Evolutionary conservation across 179 eudicot genomes (phyloP).

Genomic region (Actinidia arguta): DNA sequence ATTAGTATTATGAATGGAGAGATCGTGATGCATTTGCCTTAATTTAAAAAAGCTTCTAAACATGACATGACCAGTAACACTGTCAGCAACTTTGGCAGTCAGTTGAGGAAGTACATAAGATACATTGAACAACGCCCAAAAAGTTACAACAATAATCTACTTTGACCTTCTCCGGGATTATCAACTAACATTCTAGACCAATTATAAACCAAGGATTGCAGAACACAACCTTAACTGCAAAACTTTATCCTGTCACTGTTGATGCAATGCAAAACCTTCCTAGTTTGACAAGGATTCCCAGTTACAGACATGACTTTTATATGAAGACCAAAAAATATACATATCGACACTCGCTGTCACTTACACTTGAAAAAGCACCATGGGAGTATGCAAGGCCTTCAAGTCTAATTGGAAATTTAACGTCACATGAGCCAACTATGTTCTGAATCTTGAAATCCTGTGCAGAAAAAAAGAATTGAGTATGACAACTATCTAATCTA

Average conservation of each 20-base stretch:
- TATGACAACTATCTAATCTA: neutral
- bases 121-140: neutral
- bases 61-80: neutral
- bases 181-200: neutral
- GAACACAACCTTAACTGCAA: neutral
- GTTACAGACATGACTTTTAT: neutral
- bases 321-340: neutral
- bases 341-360: constrained; percentile 19
- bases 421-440: constrained; percentile 80
- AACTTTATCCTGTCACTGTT: neutral
- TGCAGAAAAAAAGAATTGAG: neutral
- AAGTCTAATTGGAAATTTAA: constrained; percentile 86
- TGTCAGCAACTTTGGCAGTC: constrained; percentile 1
- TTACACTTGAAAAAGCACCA: constrained; percentile 89
- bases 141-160: neutral
- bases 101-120: neutral
- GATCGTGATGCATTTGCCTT: neutral
- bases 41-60: neutral
- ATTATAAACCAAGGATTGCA: neutral
- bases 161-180: neutral
- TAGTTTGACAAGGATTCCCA: neutral
- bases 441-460: constrained; percentile 67
- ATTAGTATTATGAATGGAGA: neutral
- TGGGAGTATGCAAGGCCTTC: constrained; percentile 90
- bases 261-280: neutral